A percentile compares a stretch with the other conserved stretches of the same genome.
Conservation (phyloP, 2,329 filamentous ascomycete genomes). For the Fusarium tjaetaba region DNA sequence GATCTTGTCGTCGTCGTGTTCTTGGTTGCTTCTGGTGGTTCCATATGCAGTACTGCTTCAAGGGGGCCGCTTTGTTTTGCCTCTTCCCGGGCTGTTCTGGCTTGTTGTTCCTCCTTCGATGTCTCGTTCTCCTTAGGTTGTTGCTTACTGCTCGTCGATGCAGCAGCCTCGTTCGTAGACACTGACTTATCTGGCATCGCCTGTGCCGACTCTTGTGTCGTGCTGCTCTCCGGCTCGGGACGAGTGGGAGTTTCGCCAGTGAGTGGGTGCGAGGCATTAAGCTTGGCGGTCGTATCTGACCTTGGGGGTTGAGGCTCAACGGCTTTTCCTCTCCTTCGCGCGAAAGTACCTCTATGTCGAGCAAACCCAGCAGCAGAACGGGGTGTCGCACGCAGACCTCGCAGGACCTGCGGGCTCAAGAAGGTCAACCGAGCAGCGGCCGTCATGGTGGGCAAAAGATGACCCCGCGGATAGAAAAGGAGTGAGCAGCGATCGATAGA, state of each 20-base stretch:
- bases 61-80: conserved; percentile 59
- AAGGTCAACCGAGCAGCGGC: conserved; percentile 71
- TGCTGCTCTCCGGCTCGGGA: conserved; percentile 2
- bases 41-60: conserved; percentile 61
- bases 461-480: conserved; percentile 3
- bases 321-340: conserved; percentile 68
- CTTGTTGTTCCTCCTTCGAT: conserved; percentile 28
- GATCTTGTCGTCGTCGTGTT: conserved; percentile 45
- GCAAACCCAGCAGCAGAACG: conserved; percentile 52
- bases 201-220: conserved; percentile 13
- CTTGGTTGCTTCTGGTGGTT: conserved; percentile 53
- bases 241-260: conserved; percentile 22
- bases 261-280: conserved; percentile 26
- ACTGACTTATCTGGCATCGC: neutral
- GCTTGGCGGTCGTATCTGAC: conserved; percentile 27
- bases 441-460: conserved; percentile 62
- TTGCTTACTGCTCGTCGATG: conserved; percentile 9
- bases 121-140: conserved; percentile 13
- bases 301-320: conserved; percentile 61
- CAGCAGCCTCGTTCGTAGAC: conserved; percentile 1
- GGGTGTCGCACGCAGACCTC: conserved; percentile 53
- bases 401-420: conserved; percentile 74
- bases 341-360: conserved; percentile 58
- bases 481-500: neutral
- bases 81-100: conserved; percentile 48